phyloP scores from a whole-genome alignment of 768 basidiomycete genomes.

The Mycena alexandri region DNA sequence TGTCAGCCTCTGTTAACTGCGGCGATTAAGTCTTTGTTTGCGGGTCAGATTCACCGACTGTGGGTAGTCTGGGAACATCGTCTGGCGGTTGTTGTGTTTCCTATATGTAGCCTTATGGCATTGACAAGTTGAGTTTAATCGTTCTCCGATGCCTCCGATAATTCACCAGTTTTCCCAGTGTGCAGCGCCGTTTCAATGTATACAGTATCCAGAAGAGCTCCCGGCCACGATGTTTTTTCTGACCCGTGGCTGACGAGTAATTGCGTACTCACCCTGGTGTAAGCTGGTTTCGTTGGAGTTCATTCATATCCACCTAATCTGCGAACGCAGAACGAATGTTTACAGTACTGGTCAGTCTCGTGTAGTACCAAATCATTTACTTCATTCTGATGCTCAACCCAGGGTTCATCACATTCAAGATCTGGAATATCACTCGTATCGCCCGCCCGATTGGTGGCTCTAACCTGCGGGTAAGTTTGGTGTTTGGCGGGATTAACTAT shows the following conservation, averaged over 20 bases:
- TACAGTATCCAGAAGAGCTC: not conserved
- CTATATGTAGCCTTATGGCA: slow-evolving; percentile 26
- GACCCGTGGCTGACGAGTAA: slow-evolving; percentile 34
- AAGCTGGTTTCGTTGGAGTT: not conserved
- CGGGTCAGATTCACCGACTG: slow-evolving; percentile 27
- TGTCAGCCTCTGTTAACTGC: not conserved
- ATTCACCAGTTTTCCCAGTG: not conserved
- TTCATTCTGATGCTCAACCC: not conserved
- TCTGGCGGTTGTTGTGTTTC: slow-evolving; percentile 18
- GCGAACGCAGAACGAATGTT: slow-evolving; percentile 19
- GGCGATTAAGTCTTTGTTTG: not conserved
- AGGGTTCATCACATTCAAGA: slow-evolving; percentile 26
- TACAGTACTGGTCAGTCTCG: slow-evolving; percentile 23
- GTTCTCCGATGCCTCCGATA: no score
- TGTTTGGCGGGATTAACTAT: no score
- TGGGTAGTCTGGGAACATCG: slow-evolving; percentile 37
- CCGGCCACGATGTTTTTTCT: slow-evolving; percentile 17
- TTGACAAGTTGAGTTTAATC: slow-evolving; percentile 19
- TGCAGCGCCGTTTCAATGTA: slow-evolving; percentile 31
- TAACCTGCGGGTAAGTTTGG: slow-evolving; percentile 20
- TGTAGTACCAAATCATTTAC: not conserved
- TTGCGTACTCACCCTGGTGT: slow-evolving; percentile 30
- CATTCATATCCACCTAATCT: not conserved
- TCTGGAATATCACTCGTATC: slow-evolving; percentile 25
- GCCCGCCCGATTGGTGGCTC: slow-evolving; percentile 28